Base-by-base conservation (phyloP, 108 stramenopile species). In the Aureococcus anophagefferens region DNA sequence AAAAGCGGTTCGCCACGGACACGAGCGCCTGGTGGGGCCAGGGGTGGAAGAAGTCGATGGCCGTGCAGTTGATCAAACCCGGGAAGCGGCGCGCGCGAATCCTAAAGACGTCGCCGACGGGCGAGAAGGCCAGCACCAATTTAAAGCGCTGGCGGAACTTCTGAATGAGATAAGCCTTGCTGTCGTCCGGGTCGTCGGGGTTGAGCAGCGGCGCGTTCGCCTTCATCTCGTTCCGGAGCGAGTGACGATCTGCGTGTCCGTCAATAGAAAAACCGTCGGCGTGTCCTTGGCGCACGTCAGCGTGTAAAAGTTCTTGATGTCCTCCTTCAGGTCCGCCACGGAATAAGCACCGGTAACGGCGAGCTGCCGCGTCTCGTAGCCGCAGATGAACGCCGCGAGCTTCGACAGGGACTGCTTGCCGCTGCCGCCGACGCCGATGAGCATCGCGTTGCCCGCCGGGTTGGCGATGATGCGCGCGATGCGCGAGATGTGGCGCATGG, bases 21-120 rank as follows among this genome's bases (percentile, higher is more conserved):
- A 92, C 77, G 63, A 94, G 72, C 11, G 93, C 93, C 67, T 94
- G 89, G 62, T 85, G 77, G 33, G 93, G 93, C 93, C 93, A 94
- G 0, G 91, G 86, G 72, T 91, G 90, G 76, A 93, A 94, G 75
- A 84, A 88, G 72, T 94, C 89, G 70, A 93, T 93, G 33, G 84
- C 74, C 32, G 91, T 92, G 71, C 81, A 88, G 81, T 90, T 92
- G 65, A 94, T 86, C 30, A 94, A 80, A 21, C 88, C 93, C 31
- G 93, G 92, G 82, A 94, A 94, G 64, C 89, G 70, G 5, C 93
- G 78, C 4, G 92, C 91, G 34, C 93, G 90, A 30, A 91, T 80
- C 68, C 93, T 85, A 72, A 94, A 91, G 32, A 79, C 74, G 64
- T 91, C 89, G 15, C 93, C 93, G 14, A 94, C 92, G 30, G 93